Base-by-base conservation (phyloP, 345 rosid species). In the Ceriops tagal region DNA sequence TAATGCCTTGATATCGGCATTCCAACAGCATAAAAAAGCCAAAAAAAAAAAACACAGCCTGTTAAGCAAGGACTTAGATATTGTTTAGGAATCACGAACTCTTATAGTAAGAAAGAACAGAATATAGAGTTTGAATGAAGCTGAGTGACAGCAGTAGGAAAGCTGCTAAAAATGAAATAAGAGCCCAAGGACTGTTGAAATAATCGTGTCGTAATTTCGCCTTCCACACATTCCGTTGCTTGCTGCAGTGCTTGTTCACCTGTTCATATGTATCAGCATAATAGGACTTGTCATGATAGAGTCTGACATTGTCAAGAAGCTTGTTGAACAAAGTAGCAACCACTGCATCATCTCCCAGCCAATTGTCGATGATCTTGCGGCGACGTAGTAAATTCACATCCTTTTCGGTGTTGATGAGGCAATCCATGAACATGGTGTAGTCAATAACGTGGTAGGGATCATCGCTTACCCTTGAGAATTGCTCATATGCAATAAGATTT, bases 401-500 rank as follows among this genome's bases (percentile, higher is more conserved):
- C 39, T 64, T 55, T 10, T 24, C 3, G 8, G 75, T 28, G 71
- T 68, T 49, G 46, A 79, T 59, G 9, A 73, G 67, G 28, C 69
- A 58, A 19, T 73, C 77, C 77, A 76, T 64, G 8, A 79, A 47
- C 0, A 1, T 18, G 6, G 47, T 28, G 16, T 77, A 79, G 53
- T 79, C 81, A 0, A 10, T 24, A 16, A 72, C 18, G 15, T 58
- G 43, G 5, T 49, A 3, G 4, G 53, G 1, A 15, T 31, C 15
- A 3, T n/a, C 1, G 1, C 5, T 4, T 0, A 4, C 56, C 22
- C 20, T 52, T 21, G 31, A 22, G 10, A 32, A 58, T 24, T 69
- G 75, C 67, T 76, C 83, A 20, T 72, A 79, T 5, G 77, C 67
- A 5, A 24, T 24, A 0, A n/a, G n/a, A n/a, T n/a, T n/a, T n/a